Evolutionary conservation across 192 early-diverging fungal genomes (phyloP).

Genomic region (Coemansia sp.): DNA sequence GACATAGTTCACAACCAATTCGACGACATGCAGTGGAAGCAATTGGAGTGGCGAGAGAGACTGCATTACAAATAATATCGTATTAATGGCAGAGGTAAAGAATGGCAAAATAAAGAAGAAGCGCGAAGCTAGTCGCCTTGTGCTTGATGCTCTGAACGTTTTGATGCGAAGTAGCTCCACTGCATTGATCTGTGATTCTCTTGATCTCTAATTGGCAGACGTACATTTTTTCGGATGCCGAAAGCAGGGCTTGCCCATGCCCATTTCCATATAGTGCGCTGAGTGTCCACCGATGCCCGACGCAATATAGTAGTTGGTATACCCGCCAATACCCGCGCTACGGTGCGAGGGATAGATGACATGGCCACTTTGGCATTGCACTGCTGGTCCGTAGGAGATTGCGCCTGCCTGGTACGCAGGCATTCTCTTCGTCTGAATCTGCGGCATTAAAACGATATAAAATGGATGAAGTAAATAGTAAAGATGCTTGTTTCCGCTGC

Average conservation of each 20-base stretch:
- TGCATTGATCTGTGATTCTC: neutral
- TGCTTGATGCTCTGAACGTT: too few species aligned
- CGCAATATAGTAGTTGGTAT: neutral
- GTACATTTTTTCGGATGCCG: neutral
- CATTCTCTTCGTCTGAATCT: neutral
- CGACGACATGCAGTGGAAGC: too few species aligned
- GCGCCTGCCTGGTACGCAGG: neutral
- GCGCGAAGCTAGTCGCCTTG: too few species aligned
- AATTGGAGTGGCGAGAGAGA: too few species aligned
- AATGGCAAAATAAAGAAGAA: too few species aligned
- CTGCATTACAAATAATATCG: too few species aligned
- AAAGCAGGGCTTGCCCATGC: constrained; percentile 5
- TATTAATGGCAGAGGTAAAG: too few species aligned
- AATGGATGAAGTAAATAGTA: neutral
- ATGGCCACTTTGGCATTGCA: neutral
- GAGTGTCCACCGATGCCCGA: constrained; percentile 3
- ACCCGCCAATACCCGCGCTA: neutral
- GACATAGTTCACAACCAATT: too few species aligned
- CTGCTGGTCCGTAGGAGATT: neutral
- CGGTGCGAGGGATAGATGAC: neutral
- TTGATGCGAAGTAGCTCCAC: too few species aligned
- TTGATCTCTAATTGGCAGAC: neutral
- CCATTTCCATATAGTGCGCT: neutral
- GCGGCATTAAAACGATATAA: neutral
- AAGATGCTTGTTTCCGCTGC: neutral